A percentile compares a stretch with the other conserved stretches of the same genome.
These are phyloP conservation scores for Melastoma candidum DNA, from an alignment of 441 rosid species.

Conservation along the genomic window DNA sequence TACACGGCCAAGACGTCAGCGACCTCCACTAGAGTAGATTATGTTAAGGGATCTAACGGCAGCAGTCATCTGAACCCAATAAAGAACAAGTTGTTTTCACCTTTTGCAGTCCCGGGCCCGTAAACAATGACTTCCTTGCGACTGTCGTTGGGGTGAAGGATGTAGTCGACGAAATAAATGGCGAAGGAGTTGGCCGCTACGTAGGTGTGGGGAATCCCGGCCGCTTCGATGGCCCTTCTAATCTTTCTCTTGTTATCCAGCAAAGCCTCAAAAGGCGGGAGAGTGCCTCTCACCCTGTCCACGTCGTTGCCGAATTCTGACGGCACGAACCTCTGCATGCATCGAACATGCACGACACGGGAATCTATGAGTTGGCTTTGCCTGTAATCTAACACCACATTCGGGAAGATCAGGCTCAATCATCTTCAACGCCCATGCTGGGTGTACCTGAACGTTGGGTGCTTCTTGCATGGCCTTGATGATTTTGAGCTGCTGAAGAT, in stretches of 20 bases:
- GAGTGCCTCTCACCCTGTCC: slow-evolving; percentile 20
- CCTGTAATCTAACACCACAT: no score
- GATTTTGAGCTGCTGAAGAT: slow-evolving; percentile 28
- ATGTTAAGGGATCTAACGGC: no score
- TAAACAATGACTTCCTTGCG: slow-evolving; percentile 16
- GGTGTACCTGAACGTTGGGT: slow-evolving; percentile 28
- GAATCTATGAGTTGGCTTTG: no score
- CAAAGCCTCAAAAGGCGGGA: slow-evolving; percentile 29
- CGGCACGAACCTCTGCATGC: slow-evolving; percentile 32
- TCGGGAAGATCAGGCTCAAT: no score
- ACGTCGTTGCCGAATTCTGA: slow-evolving; percentile 34
- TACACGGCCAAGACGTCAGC: no score
- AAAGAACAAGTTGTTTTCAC: slow-evolving; percentile 1
- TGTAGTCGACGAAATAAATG: slow-evolving; percentile 22
- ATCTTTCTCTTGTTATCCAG: slow-evolving; percentile 28
- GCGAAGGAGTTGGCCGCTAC: slow-evolving; percentile 32
- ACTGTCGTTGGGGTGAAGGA: slow-evolving; percentile 23
- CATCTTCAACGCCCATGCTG: no score
- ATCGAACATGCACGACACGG: neutral
- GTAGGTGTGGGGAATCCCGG: neutral
- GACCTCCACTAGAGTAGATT: no score
- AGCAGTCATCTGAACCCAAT: no score
- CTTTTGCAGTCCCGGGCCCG: slow-evolving; percentile 20
- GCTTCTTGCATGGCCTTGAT: slow-evolving; percentile 32
- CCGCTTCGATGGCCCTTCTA: slow-evolving; percentile 1